Percentiles rank a stretch among this genome's conserved stretches.
These are phyloP conservation scores for Botryotinia narcissicola DNA, from an alignment of 2,329 filamentous ascomycete species.

Conservation along the genomic window DNA sequence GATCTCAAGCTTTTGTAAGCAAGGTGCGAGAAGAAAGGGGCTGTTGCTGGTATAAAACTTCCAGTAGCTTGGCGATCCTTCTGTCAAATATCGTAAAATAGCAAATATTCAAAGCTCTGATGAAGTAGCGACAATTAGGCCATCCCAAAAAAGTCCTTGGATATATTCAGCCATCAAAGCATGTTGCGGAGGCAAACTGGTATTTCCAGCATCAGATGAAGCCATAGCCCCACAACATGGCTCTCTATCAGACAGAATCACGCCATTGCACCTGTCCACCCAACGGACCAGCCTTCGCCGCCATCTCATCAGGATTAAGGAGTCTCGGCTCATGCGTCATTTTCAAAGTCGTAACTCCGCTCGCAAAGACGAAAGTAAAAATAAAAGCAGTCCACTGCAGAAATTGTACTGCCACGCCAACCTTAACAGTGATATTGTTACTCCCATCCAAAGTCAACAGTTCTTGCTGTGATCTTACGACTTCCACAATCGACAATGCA, in stretches of 20 bases:
- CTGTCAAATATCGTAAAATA: fast-evolving
- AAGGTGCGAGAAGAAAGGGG: not conserved
- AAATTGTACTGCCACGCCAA: not conserved
- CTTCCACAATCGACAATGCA: not conserved
- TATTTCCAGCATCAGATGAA: not conserved
- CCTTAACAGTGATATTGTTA: not conserved
- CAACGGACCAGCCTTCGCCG: not conserved
- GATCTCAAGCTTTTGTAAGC: not conserved
- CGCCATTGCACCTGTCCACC: not conserved
- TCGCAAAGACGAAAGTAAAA: slow-evolving; percentile 4
- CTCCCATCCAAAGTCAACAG: not conserved
- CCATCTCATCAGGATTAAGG: not conserved
- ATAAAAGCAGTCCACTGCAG: slow-evolving; percentile 13
- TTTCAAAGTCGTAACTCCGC: not conserved
- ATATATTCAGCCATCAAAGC: not conserved
- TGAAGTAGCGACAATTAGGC: not conserved
- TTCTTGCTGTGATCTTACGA: slow-evolving; percentile 12
- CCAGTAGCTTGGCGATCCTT: not conserved
- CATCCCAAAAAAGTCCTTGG: fast-evolving
- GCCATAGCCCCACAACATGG: fast-evolving
- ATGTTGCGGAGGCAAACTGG: not conserved
- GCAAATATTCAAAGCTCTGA: not conserved
- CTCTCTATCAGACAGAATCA: not conserved
- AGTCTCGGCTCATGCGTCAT: not conserved
- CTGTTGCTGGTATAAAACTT: fast-evolving